These are phyloP conservation scores for Capsicum rhomboideum DNA, from an alignment of 257 asterid genomes.

Conservation along the genomic window DNA sequence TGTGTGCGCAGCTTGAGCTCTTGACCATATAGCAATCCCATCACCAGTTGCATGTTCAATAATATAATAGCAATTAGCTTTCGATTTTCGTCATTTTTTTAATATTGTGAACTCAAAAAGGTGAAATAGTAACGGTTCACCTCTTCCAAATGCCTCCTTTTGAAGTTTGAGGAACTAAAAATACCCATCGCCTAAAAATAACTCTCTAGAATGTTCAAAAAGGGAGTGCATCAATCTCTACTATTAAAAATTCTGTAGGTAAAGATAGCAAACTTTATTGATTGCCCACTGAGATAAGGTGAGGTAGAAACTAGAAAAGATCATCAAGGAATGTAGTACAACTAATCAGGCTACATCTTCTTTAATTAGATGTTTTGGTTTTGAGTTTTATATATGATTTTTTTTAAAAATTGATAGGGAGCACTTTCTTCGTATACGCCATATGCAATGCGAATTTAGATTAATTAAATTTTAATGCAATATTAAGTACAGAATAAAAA, in stretches of 20 bases:
- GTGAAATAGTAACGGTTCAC: not conserved
- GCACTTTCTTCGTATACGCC: no score
- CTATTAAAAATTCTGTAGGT: not conserved
- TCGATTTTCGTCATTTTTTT: not conserved
- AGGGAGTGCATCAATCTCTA: not conserved
- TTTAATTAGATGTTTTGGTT: no score
- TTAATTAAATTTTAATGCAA: no score
- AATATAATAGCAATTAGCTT: not conserved
- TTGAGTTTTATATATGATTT: no score
- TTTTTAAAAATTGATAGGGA: no score
- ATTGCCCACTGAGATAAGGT: not conserved
- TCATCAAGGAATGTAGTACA: no score
- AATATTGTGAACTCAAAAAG: not conserved
- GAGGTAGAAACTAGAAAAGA: not conserved
- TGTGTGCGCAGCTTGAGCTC: not conserved
- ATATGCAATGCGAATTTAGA: no score
- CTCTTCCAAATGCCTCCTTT: not conserved
- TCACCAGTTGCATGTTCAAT: not conserved
- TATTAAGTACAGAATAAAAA: no score
- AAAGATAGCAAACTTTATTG: not conserved
- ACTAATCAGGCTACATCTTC: no score
- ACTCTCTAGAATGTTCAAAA: not conserved
- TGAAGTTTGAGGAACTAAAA: not conserved
- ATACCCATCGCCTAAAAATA: not conserved
- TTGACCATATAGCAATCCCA: not conserved